Base-by-base conservation (phyloP, 2,329 filamentous ascomycete genomes). In the Cadophora gregata region DNA sequence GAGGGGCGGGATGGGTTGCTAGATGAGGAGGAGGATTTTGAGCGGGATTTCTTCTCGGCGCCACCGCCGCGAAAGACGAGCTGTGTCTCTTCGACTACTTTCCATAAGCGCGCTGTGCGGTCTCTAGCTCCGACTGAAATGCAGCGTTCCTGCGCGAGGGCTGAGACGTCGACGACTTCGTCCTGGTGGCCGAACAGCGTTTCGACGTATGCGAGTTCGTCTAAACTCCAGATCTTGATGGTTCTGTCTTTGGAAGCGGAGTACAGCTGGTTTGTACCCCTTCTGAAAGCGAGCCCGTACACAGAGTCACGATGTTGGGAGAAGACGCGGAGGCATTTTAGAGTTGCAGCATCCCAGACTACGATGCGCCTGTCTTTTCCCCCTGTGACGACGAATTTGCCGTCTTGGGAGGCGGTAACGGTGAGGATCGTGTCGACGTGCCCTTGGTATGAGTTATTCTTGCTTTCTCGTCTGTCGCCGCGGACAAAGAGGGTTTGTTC, bases 141-240 rank as follows among this genome's bases (percentile, higher is more conserved):
- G 77, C 96, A 97, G 59, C 93, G 90, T 79, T 98, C 96, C 73
- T 93, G 89, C 1, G 90, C 89, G 69, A 97, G 85, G 25, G 93
- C 90, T 70, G 92, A 91, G 63, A 99, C 87, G 75, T 93, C 92
- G 45, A 95, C 85, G 5, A 98, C 91, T 70, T 92, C 86, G 77
- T 98, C 95, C 77, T 97, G 95, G 80, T 99, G 96, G 53, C 96
- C 96, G 76, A 97, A 98, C 0, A 99, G 84, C 0, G 95, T 98
- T 79, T 99, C 96, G 33, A 97, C 88, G 76, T 98, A 99, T 55
- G 95, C 93, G 69, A 97, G 85, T 77, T 96, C 93, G 73, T 97
- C 91, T 51, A 97, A 82, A 72, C 91, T 95, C 93, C 95, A 99
- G 36, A 96, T 91, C 79, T 98, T 98, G 77, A 99, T 90, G 2